These are phyloP conservation scores for Trichoderma virens DNA, from an alignment of 495 filamentous ascomycete species.

Conservation along the genomic window DNA sequence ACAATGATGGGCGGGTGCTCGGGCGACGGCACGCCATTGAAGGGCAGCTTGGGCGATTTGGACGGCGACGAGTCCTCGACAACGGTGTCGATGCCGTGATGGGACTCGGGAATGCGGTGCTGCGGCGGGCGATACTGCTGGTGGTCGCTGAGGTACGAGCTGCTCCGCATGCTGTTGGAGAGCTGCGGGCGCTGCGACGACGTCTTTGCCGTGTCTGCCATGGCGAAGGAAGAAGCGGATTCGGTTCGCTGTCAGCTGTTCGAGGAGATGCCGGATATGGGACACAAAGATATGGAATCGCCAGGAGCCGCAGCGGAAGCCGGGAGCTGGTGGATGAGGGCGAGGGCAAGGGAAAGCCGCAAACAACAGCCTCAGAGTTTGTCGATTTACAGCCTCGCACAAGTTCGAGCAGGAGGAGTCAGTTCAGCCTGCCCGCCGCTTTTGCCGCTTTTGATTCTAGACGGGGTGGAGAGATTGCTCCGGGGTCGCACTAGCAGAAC, in stretches of 20 bases:
- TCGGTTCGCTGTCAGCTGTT: background rate
- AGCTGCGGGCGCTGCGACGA: constrained; percentile 32
- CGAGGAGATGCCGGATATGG: background rate
- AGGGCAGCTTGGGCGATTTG: constrained; percentile 34
- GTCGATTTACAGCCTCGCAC: background rate
- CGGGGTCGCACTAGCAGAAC: background rate
- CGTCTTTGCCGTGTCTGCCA: constrained; percentile 7
- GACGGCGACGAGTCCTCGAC: constrained; percentile 37
- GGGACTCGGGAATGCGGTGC: constrained; percentile 31
- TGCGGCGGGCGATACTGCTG: constrained; percentile 65
- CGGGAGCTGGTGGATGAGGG: background rate
- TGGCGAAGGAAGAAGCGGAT: too few relatives aligned
- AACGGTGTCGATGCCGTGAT: constrained; percentile 48
- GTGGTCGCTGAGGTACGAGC: constrained; percentile 63
- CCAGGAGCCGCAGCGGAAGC: background rate
- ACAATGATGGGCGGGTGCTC: constrained; percentile 45
- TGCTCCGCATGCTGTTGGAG: constrained; percentile 48
- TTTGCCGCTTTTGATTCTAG: background rate
- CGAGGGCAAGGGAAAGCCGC: background rate
- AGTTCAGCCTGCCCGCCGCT: background rate
- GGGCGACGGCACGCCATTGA: constrained; percentile 45
- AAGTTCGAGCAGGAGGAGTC: background rate
- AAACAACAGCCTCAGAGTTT: background rate
- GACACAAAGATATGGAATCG: background rate
- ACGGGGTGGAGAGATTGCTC: background rate